Conservation (phyloP, 768 basidiomycete species). For the Ephemerocybe angulata region DNA sequence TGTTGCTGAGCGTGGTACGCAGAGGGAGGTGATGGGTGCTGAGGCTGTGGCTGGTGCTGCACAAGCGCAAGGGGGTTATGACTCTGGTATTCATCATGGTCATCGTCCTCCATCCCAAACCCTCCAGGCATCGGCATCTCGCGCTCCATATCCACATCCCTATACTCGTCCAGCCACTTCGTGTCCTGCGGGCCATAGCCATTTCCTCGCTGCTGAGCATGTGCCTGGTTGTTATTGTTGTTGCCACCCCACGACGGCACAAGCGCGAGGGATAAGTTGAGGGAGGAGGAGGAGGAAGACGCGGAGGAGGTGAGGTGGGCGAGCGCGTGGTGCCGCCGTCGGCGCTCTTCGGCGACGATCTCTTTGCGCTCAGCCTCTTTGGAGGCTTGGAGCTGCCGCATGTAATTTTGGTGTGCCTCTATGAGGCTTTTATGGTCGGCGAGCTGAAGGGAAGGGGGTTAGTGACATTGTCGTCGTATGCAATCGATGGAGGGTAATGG, state of each 20-base stretch:
- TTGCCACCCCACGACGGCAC: slow-evolving; percentile 2
- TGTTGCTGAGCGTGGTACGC: not conserved
- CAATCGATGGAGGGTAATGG: not conserved
- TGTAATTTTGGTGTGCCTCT: slow-evolving; percentile 35
- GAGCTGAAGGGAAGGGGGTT: not conserved
- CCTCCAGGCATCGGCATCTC: not conserved
- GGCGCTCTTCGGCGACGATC: slow-evolving; percentile 37
- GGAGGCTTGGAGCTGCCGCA: slow-evolving; percentile 36
- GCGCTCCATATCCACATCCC: not conserved
- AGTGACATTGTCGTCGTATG: slow-evolving; percentile 27
- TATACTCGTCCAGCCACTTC: slow-evolving; percentile 1
- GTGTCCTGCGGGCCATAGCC: slow-evolving; percentile 7
- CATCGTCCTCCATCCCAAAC: not conserved
- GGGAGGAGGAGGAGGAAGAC: not conserved
- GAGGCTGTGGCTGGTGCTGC: not conserved
- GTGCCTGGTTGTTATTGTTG: not conserved
- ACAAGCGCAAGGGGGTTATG: not conserved
- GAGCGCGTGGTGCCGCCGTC: slow-evolving; percentile 31
- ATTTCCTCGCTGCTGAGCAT: slow-evolving; percentile 11
- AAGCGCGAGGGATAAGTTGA: not conserved
- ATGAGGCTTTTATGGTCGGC: slow-evolving; percentile 26
- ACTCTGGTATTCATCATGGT: not conserved
- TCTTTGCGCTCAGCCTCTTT: slow-evolving; percentile 50
- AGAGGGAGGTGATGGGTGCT: not conserved
- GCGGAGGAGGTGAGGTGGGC: not conserved